Evolutionary conservation across 306 rosid genomes (phyloP), one percentile per base, ranked within the genome.

Genomic region (Vigna radiata): DNA sequence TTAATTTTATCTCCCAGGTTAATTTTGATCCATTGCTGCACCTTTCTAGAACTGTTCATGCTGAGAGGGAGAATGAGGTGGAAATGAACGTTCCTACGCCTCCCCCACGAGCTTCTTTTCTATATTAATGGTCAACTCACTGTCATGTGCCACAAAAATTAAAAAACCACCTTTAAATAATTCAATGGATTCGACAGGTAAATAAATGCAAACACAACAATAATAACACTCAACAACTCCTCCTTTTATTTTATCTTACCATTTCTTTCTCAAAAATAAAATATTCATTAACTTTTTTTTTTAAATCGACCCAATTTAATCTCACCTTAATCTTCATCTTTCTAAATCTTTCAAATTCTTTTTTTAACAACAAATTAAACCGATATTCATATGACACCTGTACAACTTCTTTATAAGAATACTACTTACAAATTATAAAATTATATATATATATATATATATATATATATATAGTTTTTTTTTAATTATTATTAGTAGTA

Each of bases 101-200:
- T 62, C 17, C 63, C 63, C 75, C 56, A 68, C 37, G 8, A 25
- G 53, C 12, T 11, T 27, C 6, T 10, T 63, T 56, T 8, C 18
- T 23, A 55, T 55, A 13, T 21, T 29, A 29, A 11, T 15, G 48
- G 81, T 81, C 77, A 81, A 75, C 68, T 81, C 72, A 6, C 18
- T 50, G 69, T 81, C 81, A 68, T 68, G 76, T 66, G 16, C 55
- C 4, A 23, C 8, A 19, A 64, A 79, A 54, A 54, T 33, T 15
- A 47, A 59, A 9, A 41, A 41, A 9, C 10, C 9, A 41, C 8
- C 31, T 55, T 73, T 46, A 47, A 75, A 68, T 39, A 8, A 2
- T 67, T 18, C 41, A 55, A 77, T 52, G 55, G 70, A 70, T 69
- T 19, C 27, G 44, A 63, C 71, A 13, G 58, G 53, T 72, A 52